Evolutionary conservation across 225 moss, liverwort and hornwort genomes (phyloP), one percentile per base, ranked within the genome.

Genomic region (Rhytidiadelphus loreus): DNA sequence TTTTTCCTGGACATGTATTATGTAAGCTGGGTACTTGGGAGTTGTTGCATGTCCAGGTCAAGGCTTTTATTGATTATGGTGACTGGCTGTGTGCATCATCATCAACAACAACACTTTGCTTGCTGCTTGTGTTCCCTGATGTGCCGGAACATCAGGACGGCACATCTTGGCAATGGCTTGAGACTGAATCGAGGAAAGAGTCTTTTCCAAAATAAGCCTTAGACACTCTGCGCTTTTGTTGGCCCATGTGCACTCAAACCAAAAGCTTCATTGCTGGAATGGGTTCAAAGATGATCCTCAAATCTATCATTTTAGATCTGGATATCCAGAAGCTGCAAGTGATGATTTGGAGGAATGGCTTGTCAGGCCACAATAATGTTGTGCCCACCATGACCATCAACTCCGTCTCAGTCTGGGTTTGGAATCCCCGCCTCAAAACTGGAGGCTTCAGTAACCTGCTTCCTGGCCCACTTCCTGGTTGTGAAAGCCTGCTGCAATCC

Each of bases 321-420:
- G 85, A 28, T 78, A 37, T 80, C n/a, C 32, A 63, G 84, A 57
- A 62, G 66, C 74, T 80, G 79, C 63, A 9, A 41, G 85, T 24
- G 37, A 77, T 77, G 90, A 86, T 30, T 74, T 39, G 9, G 23
- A 35, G 16, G 56, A 57, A 50, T 2, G 43, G 17, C 74, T 50
- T 89, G 86, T 71, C 89, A 83, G 83, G 57, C 52, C 25, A 39
- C 86, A 89, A 83, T 89, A 91, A 86, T 83, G 79, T 79, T 60
- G 71, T 81, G 58, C 64, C 53, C 61, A 53, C 53, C 6, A 6
- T 16, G 80, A 14, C 57, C n/a, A n/a, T 68, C 68, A 53, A 60
- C 61, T 48, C 48, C 48, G 22, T 69, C 58, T 1, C 57, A 55
- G n/a, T 35, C 80, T 57, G 74, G 44, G 64, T 81, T 88, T 53